Evolutionary conservation across 192 early-diverging fungal genomes (phyloP).

Genomic region (Coemansia sp.): DNA sequence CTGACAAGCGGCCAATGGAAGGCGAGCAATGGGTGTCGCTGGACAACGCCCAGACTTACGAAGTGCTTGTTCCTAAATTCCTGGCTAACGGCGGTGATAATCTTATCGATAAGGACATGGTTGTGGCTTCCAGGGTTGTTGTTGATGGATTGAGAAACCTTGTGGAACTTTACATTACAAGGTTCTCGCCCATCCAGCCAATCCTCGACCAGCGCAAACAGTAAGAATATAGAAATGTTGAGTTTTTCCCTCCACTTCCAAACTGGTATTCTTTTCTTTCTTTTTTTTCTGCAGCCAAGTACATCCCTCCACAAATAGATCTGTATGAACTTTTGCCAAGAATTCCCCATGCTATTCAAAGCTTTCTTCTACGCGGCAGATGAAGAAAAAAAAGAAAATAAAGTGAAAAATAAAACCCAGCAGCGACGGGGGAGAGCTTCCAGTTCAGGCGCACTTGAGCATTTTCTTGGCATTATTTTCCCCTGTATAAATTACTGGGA

Average conservation of each 20-base stretch:
- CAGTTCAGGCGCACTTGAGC: no score
- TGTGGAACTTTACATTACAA: constrained; percentile 33
- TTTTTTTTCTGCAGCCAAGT: background rate
- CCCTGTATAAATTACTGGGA: background rate
- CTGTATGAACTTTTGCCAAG: no score
- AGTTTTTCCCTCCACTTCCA: background rate
- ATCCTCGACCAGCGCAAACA: constrained; percentile 35
- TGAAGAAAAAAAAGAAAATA: no score
- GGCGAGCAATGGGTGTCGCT: constrained; percentile 31
- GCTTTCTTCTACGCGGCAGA: no score
- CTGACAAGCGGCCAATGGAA: constrained; percentile 26
- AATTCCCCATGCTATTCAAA: no score
- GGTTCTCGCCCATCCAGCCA: constrained; percentile 39
- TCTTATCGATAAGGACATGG: constrained; percentile 28
- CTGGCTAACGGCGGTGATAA: constrained; percentile 64
- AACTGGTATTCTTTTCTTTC: background rate
- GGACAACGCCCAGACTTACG: constrained; percentile 51
- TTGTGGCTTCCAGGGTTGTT: background rate
- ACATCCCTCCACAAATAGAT: no score
- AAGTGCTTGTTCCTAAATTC: constrained; percentile 59
- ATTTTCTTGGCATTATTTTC: background rate
- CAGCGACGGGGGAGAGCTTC: no score
- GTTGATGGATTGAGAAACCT: constrained; percentile 8
- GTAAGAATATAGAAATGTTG: background rate
- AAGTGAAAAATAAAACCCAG: no score